Conservation (phyloP, 305 asterid species). For the Solanum hybrid region DNA sequence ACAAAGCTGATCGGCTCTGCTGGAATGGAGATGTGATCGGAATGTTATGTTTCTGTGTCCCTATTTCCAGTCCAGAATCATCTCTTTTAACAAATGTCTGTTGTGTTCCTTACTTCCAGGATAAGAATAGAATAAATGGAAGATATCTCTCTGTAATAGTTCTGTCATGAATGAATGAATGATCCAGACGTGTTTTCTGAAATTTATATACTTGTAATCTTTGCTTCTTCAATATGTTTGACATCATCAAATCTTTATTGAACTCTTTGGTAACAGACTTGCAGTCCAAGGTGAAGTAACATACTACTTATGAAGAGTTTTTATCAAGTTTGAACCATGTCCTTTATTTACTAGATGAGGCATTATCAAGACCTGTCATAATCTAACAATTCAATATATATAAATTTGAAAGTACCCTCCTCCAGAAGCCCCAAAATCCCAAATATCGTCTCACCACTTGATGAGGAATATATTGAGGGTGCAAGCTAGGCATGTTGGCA, state of each 20-base stretch:
- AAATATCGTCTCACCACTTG: neutral
- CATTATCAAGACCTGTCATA: neutral
- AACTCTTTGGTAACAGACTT: neutral
- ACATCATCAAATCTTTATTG: neutral
- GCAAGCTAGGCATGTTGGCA: neutral
- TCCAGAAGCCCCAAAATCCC: neutral
- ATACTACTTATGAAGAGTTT: neutral
- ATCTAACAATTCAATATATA: neutral
- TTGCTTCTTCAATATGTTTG: neutral
- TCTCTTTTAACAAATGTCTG: neutral
- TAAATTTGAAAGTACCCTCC: neutral
- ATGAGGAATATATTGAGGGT: neutral
- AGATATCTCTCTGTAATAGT: neutral
- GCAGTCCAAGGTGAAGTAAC: neutral
- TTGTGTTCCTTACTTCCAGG: neutral
- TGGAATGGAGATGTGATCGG: slow-evolving; percentile 14
- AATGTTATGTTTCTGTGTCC: neutral
- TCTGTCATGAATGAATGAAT: neutral
- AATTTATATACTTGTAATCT: neutral
- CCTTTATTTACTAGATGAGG: neutral
- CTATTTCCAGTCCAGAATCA: neutral
- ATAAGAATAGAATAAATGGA: neutral
- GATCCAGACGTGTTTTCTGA: neutral
- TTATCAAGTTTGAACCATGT: neutral
- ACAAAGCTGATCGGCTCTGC: slow-evolving; percentile 15